Conservation (phyloP, 305 asterid species). For the Fraxinus angustifolia region DNA sequence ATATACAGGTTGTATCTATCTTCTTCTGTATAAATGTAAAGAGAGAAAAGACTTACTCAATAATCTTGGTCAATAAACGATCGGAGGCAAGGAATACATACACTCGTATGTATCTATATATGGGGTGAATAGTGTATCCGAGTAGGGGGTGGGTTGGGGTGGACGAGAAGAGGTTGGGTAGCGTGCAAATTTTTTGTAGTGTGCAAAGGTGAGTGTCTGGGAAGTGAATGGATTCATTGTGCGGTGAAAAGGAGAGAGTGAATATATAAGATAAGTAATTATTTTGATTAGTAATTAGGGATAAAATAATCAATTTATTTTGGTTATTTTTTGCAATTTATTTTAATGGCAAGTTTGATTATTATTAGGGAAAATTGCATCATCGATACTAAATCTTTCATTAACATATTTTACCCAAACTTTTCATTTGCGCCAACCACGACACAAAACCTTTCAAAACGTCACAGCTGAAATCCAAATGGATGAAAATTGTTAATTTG, state of each 20-base stretch:
- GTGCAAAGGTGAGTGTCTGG: background rate
- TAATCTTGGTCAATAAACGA: slow-evolving; percentile 20
- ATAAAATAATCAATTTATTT: background rate
- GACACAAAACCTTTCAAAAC: too few species aligned
- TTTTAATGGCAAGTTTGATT: background rate
- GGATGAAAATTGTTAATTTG: too few species aligned
- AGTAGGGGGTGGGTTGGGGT: background rate
- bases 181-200: background rate
- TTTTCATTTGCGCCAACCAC: too few species aligned
- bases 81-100: slow-evolving; percentile 15
- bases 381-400: too few species aligned
- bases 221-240: background rate
- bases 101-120: background rate
- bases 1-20: slow-evolving; percentile 5
- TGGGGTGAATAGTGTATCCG: slow-evolving; percentile 2
- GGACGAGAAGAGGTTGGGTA: slow-evolving; percentile 1
- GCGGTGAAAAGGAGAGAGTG: background rate
- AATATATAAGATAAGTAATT: background rate
- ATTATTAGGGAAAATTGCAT: too few species aligned
- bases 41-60: slow-evolving; percentile 25
- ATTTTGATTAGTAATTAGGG: background rate
- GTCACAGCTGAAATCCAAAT: too few species aligned
- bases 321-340: background rate
- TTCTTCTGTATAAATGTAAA: slow-evolving; percentile 16
- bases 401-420: too few species aligned